phyloP scores from a whole-genome alignment of 805 yeast species.

The Debaryomyces castellii region DNA sequence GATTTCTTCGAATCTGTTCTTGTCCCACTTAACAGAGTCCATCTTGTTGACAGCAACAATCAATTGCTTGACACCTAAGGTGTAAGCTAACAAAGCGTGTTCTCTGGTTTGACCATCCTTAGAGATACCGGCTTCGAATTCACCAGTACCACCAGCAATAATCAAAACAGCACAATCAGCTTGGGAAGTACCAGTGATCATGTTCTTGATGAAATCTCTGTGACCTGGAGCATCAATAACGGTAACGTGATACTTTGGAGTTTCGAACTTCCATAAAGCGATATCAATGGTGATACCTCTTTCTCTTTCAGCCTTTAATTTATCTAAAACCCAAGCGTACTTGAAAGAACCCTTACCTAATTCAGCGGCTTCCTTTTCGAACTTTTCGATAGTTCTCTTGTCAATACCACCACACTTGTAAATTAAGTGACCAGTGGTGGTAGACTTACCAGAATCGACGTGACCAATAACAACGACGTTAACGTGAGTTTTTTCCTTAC shows the following conservation, averaged over 20 bases:
- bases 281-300: conserved; percentile 96
- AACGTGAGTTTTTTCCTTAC: conserved; percentile 96
- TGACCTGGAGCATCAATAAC: conserved; percentile 96
- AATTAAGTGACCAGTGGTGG: conserved; percentile 99
- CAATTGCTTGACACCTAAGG: conserved; percentile 84
- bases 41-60: conserved; percentile 87
- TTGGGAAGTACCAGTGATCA: conserved; percentile 94
- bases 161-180: conserved; percentile 91
- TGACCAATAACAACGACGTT: conserved; percentile 99
- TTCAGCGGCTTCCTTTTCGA: conserved; percentile 24
- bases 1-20: conserved; percentile 77
- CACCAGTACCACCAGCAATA: conserved; percentile 92
- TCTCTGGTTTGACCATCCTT: conserved; percentile 94
- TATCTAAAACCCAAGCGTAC: not conserved
- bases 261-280: conserved; percentile 90
- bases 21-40: conserved; percentile 45
- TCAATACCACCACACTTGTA: conserved; percentile 99
- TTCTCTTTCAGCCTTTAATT: conserved; percentile 80
- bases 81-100: conserved; percentile 77
- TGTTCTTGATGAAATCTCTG: conserved; percentile 94
- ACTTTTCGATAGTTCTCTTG: conserved; percentile 96
- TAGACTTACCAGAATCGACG: conserved; percentile 94
- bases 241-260: conserved; percentile 85
- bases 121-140: conserved; percentile 94
- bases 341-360: not conserved